These are phyloP conservation scores for Mytilinidion resinicola DNA, from an alignment of 495 filamentous ascomycete genomes.

Conservation along the genomic window DNA sequence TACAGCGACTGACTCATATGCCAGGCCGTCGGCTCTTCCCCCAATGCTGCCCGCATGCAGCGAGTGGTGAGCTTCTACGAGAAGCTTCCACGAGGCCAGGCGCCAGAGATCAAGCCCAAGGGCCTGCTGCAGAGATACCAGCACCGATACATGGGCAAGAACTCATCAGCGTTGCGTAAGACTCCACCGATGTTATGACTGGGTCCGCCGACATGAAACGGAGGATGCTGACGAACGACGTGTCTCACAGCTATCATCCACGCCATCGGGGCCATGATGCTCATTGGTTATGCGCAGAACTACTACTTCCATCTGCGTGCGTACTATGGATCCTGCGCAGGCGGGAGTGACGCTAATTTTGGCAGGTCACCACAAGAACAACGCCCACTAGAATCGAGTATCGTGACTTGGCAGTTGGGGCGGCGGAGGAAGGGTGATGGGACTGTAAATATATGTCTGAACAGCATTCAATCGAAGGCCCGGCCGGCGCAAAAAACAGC, in stretches of 20 bases:
- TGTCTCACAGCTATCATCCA: conserved; percentile 68
- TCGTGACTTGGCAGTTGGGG: not conserved
- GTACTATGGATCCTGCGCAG: conserved; percentile 33
- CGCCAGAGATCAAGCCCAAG: conserved; percentile 69
- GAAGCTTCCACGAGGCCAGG: conserved; percentile 84
- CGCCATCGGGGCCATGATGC: conserved; percentile 65
- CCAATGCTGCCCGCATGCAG: conserved; percentile 93
- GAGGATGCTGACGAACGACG: conserved; percentile 17
- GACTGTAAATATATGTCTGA: conserved; percentile 1
- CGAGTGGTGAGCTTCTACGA: conserved; percentile 97
- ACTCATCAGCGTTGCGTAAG: conserved; percentile 80
- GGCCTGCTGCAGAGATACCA: conserved; percentile 84
- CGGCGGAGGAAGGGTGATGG: not conserved
- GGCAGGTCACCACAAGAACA: conserved; percentile 97
- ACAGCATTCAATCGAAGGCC: conserved; percentile 2
- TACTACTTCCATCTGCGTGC: conserved; percentile 99
- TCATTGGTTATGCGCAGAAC: conserved; percentile 85
- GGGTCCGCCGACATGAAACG: conserved; percentile 1
- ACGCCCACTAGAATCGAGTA: conserved; percentile 67
- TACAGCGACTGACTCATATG: conserved; percentile 10
- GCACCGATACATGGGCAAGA: conserved; percentile 91
- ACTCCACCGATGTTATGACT: conserved; percentile 21
- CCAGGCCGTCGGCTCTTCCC: conserved; percentile 83
- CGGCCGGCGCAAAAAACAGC: not conserved
- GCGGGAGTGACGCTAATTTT: conserved; percentile 31